phyloP scores from a whole-genome alignment of 2,329 filamentous ascomycete genomes.

The Cordyceps javanica region DNA sequence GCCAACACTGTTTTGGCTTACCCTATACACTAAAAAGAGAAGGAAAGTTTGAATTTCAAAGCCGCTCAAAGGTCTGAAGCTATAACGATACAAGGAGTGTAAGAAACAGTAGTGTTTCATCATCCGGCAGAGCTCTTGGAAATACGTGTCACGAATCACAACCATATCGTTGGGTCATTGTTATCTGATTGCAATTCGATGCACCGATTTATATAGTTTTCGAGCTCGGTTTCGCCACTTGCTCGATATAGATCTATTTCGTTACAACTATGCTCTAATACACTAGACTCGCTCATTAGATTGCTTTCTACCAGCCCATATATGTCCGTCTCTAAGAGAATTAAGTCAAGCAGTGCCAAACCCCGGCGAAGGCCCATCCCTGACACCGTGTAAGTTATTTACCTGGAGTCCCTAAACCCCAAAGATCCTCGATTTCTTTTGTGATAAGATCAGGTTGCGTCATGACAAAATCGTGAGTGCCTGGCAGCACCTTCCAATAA shows the following conservation, averaged over 20 bases:
- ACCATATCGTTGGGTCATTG: no score
- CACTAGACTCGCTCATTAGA: neutral
- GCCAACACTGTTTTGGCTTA: neutral
- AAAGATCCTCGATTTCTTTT: conserved; percentile 41
- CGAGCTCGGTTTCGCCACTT: no score
- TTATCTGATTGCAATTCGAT: no score
- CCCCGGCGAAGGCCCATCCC: neutral
- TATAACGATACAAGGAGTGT: neutral
- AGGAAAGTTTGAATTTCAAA: neutral
- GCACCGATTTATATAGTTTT: no score
- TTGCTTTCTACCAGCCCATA: neutral
- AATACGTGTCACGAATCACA: no score
- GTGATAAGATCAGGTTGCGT: conserved; percentile 42
- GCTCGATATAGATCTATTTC: no score
- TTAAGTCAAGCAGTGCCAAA: neutral
- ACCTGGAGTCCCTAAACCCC: conserved; percentile 24
- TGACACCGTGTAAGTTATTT: neutral
- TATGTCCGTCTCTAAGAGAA: no score
- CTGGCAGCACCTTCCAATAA: conserved; percentile 44
- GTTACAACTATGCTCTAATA: no score
- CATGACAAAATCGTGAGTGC: conserved; percentile 58
- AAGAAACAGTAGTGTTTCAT: no score
- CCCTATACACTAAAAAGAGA: neutral
- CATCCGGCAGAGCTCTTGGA: no score
- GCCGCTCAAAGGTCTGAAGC: neutral